Conservation (phyloP, 2,329 filamentous ascomycete species). For the Ophiostoma novo-ulmi region DNA sequence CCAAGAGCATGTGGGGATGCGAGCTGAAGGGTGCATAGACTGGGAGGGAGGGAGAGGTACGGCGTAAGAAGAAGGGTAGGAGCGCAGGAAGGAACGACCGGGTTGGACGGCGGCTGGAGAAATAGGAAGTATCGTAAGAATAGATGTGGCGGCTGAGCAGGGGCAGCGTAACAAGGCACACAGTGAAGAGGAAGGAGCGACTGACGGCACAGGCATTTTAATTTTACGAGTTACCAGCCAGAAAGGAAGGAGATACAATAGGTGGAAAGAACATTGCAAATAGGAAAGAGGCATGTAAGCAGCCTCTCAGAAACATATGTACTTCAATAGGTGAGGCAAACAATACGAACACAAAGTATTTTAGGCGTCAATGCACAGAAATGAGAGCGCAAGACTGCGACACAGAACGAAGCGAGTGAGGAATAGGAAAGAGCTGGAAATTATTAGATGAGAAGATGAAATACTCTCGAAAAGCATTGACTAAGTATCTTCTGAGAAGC, state of each 20-base stretch:
- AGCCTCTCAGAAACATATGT: no score
- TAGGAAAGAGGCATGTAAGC: no score
- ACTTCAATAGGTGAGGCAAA: no score
- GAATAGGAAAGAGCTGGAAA: not conserved
- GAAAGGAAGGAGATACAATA: no score
- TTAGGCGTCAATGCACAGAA: not conserved
- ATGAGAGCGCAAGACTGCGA: not conserved
- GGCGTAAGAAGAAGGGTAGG: not conserved
- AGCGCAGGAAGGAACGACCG: not conserved
- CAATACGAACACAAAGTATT: not conserved
- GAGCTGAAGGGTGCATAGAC: conserved; percentile 1
- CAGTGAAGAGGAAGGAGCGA: not conserved
- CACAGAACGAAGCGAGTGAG: not conserved
- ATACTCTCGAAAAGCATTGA: not conserved
- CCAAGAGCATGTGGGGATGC: not conserved
- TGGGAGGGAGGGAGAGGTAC: not conserved
- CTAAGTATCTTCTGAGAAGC: not conserved
- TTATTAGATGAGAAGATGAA: no score
- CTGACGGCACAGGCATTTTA: not conserved
- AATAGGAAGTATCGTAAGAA: not conserved
- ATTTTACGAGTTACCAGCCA: no score
- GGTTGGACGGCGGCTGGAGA: not conserved
- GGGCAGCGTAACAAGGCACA: not conserved
- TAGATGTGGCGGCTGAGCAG: not conserved
- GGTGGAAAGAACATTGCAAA: no score